Conservation (phyloP, 768 basidiomycete species). For the Termitomyces sp. region DNA sequence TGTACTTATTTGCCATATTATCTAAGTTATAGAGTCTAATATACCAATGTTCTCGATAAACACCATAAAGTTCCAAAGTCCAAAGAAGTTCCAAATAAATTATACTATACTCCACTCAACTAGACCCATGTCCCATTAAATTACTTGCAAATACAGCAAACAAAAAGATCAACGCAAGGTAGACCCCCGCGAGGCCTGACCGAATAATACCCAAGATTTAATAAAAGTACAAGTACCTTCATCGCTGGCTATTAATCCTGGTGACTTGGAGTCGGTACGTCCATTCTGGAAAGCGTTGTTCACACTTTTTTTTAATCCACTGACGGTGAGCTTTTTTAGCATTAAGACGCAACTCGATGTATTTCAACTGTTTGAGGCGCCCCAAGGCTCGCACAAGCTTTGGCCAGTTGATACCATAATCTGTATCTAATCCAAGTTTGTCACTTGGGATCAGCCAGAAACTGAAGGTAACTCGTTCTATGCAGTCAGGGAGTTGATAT, state of each 20-base stretch:
- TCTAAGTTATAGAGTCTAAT: not conserved
- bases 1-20: not conserved
- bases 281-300: not conserved
- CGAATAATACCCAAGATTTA: no score
- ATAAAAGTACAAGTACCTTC: not conserved
- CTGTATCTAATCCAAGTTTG: slow-evolving; percentile 3
- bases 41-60: not conserved
- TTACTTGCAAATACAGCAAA: not conserved
- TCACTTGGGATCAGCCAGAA: slow-evolving; percentile 12
- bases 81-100: no score
- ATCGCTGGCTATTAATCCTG: not conserved
- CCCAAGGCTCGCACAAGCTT: not conserved
- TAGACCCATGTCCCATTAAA: not conserved
- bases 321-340: slow-evolving; percentile 2
- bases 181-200: not conserved
- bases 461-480: slow-evolving; percentile 4
- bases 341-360: slow-evolving; percentile 1
- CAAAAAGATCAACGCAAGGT: not conserved
- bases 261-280: not conserved
- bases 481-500: slow-evolving; percentile 1
- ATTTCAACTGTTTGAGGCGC: not conserved
- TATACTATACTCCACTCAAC: not conserved
- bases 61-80: not conserved
- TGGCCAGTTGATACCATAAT: slow-evolving; percentile 1
- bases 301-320: slow-evolving; percentile 6